Base-by-base conservation (phyloP, 1,284 basidiomycete genomes). In the Cryptococcus maquisensis region DNA sequence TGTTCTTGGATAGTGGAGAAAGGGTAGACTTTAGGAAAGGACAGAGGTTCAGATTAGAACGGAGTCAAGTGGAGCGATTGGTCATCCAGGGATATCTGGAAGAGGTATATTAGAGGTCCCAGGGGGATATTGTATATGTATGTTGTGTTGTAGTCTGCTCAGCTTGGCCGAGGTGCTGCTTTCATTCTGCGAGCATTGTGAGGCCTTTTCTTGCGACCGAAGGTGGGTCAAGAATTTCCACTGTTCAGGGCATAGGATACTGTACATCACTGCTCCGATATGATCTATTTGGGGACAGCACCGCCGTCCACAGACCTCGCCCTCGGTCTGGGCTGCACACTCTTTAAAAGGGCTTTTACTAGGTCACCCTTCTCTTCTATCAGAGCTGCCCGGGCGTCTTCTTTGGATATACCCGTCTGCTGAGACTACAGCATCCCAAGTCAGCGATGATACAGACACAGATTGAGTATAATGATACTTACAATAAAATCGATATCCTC, bases 51-150 rank as follows among this genome's bases (percentile, higher is more conserved):
- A 84, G 91, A 79, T 85, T 96, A 49, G 81, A 87, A 45, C 79
- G 90, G 61, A 83, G 86, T 10, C 90, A 95, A 73, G 86, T 97
- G 56, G 94, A 97, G 73, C 85, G 91, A 70, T 81, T 97, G 61
- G 88, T 97, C 64, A 84, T 94, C 1, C 88, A 93, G 68, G 93
- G 92, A 3, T 95, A 87, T 74, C 77, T 98, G 59, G 88, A 94
- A 76, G 76, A 79, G 56, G 75, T 80, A 1, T 77, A 66, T 49
- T 9, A n/a, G 23, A n/a, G 28, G 10, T 23, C 28, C 28, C 28
- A 32, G 24, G 50, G 37, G 45, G 13, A 44, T 12, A 18, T n/a
- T 40, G 39, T 40, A 40, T 16, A 20, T 40, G 16, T 40, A 40
- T 40, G 39, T 40, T 40, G 39, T 40, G n/a, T 18, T 9, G n/a